Percentiles rank a stretch among this genome's conserved stretches.
These are phyloP conservation scores for Porcisia deanei DNA, from an alignment of 208 protist genomes.

Conservation along the genomic window DNA sequence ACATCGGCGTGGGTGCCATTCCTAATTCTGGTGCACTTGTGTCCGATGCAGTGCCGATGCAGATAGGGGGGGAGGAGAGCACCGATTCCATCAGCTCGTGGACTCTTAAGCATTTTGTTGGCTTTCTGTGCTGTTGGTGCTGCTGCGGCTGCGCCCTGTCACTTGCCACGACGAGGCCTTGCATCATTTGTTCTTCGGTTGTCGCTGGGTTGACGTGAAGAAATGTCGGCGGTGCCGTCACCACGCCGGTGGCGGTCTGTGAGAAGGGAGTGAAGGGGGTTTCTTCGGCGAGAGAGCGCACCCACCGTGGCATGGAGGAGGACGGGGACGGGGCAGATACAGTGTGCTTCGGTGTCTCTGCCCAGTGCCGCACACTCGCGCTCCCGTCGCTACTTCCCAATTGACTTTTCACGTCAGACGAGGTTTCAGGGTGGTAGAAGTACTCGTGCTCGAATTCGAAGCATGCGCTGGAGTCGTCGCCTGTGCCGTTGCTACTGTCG, in stretches of 20 bases:
- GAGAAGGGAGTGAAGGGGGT: slow-evolving; percentile 31
- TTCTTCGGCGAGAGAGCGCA: slow-evolving; percentile 22
- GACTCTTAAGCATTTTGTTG: background rate
- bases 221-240: background rate
- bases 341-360: background rate
- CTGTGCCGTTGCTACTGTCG: slow-evolving; percentile 1
- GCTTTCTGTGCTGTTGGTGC: background rate
- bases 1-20: background rate
- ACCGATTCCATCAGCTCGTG: slow-evolving; percentile 1
- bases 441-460: slow-evolving; percentile 22
- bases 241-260: slow-evolving; percentile 4
- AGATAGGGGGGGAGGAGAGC: background rate
- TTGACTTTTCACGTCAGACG: background rate
- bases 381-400: background rate
- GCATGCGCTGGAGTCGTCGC: background rate
- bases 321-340: background rate
- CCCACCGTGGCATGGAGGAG: slow-evolving; percentile 24
- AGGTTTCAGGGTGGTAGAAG: slow-evolving; percentile 22
- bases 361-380: background rate
- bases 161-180: background rate
- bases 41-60: background rate
- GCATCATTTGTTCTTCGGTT: background rate
- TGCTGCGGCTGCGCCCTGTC: background rate
- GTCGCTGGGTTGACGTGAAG: background rate
- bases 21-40: background rate